A percentile compares a stretch with the other conserved stretches of the same genome.
phyloP scores from a whole-genome alignment of 139 green algal genomes.

The Tetradesmus lagerheimii region DNA sequence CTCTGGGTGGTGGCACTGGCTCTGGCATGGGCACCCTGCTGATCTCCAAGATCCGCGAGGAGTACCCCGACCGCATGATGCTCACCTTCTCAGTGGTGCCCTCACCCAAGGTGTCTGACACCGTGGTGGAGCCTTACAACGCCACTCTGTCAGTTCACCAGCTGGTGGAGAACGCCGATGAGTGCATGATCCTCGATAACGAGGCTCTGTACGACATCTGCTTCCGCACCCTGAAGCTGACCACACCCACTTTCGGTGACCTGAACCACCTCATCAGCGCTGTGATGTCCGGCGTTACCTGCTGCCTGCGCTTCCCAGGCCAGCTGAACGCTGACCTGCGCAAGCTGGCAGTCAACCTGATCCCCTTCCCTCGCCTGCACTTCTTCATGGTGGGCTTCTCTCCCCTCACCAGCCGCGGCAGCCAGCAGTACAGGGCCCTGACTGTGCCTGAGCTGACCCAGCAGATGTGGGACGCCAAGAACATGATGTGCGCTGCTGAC shows the following conservation, averaged over 20 bases:
- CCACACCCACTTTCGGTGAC: conserved; percentile 97
- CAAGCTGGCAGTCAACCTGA: conserved; percentile 99
- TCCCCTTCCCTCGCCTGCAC: conserved; percentile 99
- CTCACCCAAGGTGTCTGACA: conserved; percentile 99
- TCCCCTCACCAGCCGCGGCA: conserved; percentile 95
- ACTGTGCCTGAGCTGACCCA: conserved; percentile 99
- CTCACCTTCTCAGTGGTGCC: conserved; percentile 99
- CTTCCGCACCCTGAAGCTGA: conserved; percentile 99
- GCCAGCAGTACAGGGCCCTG: conserved; percentile 96
- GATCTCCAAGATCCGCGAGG: conserved; percentile 98
- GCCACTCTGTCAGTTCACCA: conserved; percentile 99
- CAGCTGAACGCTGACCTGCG: conserved; percentile 99
- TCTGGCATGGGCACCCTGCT: conserved; percentile 99
- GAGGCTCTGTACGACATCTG: conserved; percentile 99
- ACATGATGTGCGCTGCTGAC: conserved; percentile 99
- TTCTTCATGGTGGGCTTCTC: conserved; percentile 99
- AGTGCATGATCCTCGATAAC: conserved; percentile 99
- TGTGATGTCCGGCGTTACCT: conserved; percentile 99
- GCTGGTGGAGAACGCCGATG: conserved; percentile 99
- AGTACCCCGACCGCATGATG: conserved; percentile 99
- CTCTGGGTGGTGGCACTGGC: conserved; percentile 94
- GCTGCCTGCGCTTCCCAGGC: conserved; percentile 99
- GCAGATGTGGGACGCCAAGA: conserved; percentile 99
- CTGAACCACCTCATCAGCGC: conserved; percentile 99
- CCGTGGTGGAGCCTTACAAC: conserved; percentile 99